Evolutionary conservation across 2,329 filamentous ascomycete genomes (phyloP), one percentile per base, ranked within the genome.

Genomic region (Fusarium virguliforme): DNA sequence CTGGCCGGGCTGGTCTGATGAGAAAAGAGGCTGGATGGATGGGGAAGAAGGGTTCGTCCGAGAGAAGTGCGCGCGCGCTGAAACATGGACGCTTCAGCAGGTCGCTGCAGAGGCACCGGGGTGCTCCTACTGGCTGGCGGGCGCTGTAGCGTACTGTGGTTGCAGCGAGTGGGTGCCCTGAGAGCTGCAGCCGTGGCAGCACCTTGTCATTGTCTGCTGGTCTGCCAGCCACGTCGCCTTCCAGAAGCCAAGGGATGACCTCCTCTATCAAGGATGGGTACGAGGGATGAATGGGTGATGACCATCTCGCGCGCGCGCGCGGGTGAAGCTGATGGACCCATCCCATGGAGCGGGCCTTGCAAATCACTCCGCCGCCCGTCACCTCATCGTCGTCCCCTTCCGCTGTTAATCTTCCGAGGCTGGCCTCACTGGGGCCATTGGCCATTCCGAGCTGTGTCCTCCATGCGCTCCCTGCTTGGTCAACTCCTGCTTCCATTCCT

Each of bases 1-100:
- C 43, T 48, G 43, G 24, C 43, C 43, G 26, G 43, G 15, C 43
- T 48, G 43, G 43, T 48, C 26, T 48, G 48, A 54, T 48, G 43
- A 48, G 43, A 48, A 30, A 48, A 48, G 26, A 48, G 43, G 43
- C 26, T 48, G 43, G 43, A 48, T 53, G 50, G 32, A 53, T 53
- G 50, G 22, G 24, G 22, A 53, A 53, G 50, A 64, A 61, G 46
- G 67, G 46, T 65, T 71, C 56, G 63, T 56, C 65, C 65, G 68
- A 34, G 65, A 66, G 68, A 60, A 57, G 60, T 60, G 67, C 40
- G 51, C 28, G 35, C 66, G 48, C 48, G 38, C 50, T 46, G n/a
- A 10, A 54, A 51, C 50, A 56, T 72, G 61, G 32, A 67, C 32
- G 55, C 63, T 65, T 50, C 56, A 50, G 50, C 59, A 56, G 30